Evolutionary conservation across 495 filamentous ascomycete genomes (phyloP).

Genomic region (Annulohypoxylon moriforme): DNA sequence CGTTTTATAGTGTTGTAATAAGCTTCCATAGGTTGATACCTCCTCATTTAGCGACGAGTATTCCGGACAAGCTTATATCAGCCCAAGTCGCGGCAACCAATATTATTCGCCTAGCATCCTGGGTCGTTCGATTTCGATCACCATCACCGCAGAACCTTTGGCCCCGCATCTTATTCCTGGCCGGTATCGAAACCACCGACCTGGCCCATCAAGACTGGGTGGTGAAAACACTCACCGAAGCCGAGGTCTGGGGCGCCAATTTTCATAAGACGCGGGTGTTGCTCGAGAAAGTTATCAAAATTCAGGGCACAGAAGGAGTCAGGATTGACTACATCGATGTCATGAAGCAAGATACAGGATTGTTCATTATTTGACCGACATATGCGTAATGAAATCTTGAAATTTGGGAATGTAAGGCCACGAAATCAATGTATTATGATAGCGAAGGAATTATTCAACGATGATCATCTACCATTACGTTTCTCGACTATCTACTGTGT

Average conservation of each 20-base stretch:
- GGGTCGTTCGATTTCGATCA: slow-evolving; percentile 20
- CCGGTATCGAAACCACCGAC: slow-evolving; percentile 35
- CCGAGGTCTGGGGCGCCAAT: slow-evolving; percentile 33
- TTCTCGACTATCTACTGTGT: background rate
- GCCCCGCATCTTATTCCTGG: slow-evolving; percentile 30
- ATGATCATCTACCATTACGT: background rate
- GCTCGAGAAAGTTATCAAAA: slow-evolving; percentile 28
- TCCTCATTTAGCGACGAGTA: background rate
- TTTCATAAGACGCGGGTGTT: slow-evolving; percentile 29
- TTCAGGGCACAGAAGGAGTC: slow-evolving; percentile 29
- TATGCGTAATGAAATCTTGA: background rate
- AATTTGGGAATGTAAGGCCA: background rate
- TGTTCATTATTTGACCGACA: slow-evolving; percentile 28
- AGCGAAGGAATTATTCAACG: background rate
- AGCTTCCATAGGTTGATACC: slow-evolving; percentile 34
- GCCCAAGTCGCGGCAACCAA: slow-evolving; percentile 23
- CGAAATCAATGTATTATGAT: slow-evolving; percentile 1
- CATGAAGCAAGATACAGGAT: slow-evolving; percentile 23
- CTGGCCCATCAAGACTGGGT: slow-evolving; percentile 28
- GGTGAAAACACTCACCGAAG: slow-evolving; percentile 20
- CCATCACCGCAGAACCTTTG: slow-evolving; percentile 35
- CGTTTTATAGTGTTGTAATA: slow-evolving; percentile 33
- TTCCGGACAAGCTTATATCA: slow-evolving; percentile 6
- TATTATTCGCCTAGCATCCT: slow-evolving; percentile 30
- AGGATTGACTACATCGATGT: slow-evolving; percentile 33